Evolutionary conservation across 768 basidiomycete species (phyloP), one percentile per base, ranked within the genome.

Genomic region (Boletus subparvulus): DNA sequence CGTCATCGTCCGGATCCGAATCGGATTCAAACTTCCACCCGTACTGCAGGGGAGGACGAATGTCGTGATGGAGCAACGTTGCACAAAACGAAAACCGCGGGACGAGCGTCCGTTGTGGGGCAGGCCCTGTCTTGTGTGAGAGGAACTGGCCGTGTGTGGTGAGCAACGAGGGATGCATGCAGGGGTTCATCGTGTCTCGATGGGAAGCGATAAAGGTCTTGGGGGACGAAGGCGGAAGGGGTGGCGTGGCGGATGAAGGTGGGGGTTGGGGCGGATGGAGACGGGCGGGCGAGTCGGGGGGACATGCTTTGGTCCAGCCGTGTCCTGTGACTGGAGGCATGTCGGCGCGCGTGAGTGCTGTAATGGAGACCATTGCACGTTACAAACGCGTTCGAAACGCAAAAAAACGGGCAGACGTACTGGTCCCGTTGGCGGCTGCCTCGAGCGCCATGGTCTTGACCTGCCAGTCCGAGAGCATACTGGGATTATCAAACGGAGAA

Each of bases 11-110:
- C 6, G 3, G 36, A 32, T 48, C 39, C 9, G 40, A n/a, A 11
- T 65, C 64, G 6, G 77, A 66, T 14, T 79, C 78, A 8, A 75
- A 77, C 0, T 77, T 49, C 80, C 80, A 85, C 16, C 71, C 75
- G 47, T 81, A 80, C 0, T 77, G 75, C 2, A 74, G 74, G 1
- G 81, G 77, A 4, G 78, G 73, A 33, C 79, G 79, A 44, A 87
- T 82, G 58, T 86, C 80, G 48, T 80, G 78, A 55, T 86, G 83
- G 9, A 86, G 51, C 3, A 68, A 51, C 1, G 83, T 81, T 0
- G 77, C 70, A 55, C 79, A 83, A 45, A 77, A 76, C 6, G 80
- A 78, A 61, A 87, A 86, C 24, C 79, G 75, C 0, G 84, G 85
- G 0, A 82, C 62, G 59, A 84, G 63, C 1, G 61, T 67, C 1